Evolutionary conservation across 1,284 basidiomycete species (phyloP).

Genomic region (Fistulinella staudtii): DNA sequence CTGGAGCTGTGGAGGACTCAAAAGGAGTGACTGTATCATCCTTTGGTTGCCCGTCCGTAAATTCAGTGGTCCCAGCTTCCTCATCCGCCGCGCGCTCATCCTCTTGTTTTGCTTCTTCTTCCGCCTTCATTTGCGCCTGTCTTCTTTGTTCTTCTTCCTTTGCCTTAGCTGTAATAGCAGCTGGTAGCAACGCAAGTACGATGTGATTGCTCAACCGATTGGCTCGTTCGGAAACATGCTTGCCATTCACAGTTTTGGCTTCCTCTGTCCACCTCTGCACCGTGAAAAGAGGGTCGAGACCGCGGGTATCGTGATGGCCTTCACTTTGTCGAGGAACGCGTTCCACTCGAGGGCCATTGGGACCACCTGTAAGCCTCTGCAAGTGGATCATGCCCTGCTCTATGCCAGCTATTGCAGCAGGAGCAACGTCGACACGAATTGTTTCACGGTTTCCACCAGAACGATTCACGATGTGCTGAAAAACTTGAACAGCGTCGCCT

Average conservation of each 20-base stretch:
- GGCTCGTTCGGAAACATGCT: constrained; percentile 66
- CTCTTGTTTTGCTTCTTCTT: constrained; percentile 34
- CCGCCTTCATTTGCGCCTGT: constrained; percentile 42
- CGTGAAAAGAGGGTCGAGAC: constrained; percentile 77
- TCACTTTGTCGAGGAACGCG: constrained; percentile 48
- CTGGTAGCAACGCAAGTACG: constrained; percentile 76
- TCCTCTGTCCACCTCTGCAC: constrained; percentile 92
- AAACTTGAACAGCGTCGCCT: constrained; percentile 75
- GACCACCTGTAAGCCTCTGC: constrained; percentile 44
- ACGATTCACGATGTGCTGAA: constrained; percentile 74
- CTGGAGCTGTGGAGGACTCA: constrained; percentile 6
- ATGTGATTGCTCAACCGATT: constrained; percentile 71
- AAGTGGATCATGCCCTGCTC: constrained; percentile 48
- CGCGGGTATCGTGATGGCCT: constrained; percentile 47
- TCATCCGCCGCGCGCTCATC: constrained; percentile 22
- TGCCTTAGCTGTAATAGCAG: constrained; percentile 61
- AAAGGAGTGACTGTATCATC: constrained; percentile 11
- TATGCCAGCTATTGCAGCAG: constrained; percentile 54
- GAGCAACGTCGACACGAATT: constrained; percentile 70
- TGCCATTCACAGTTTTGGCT: constrained; percentile 75
- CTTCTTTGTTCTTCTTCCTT: constrained; percentile 51
- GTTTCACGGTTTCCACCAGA: constrained; percentile 53
- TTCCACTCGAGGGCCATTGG: constrained; percentile 60
- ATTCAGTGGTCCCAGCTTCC: constrained; percentile 28
- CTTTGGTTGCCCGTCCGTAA: constrained; percentile 13